Evolutionary conservation across 2,329 filamentous ascomycete species (phyloP).

Genomic region (Trichoderma endophyticum): DNA sequence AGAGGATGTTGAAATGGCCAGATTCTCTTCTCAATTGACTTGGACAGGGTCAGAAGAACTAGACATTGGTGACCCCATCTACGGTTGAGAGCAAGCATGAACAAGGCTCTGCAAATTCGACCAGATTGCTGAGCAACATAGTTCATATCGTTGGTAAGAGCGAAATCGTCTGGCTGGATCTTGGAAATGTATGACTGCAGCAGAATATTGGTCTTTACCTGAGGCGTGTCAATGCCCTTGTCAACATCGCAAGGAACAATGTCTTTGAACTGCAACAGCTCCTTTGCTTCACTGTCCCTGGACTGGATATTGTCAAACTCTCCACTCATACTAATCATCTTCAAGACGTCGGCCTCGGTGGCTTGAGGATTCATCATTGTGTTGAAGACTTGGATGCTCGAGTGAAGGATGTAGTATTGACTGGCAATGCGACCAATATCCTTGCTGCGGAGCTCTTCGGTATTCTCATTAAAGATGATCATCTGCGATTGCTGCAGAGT

Average conservation of each 20-base stretch:
- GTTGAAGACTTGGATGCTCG: slow-evolving; percentile 95
- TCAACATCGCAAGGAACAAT: slow-evolving; percentile 75
- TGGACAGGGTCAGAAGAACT: slow-evolving; percentile 85
- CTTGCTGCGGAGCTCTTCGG: slow-evolving; percentile 88
- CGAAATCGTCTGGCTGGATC: slow-evolving; percentile 87
- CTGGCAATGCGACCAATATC: slow-evolving; percentile 96
- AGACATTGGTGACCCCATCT: slow-evolving; percentile 95
- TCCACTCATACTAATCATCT: slow-evolving; percentile 96
- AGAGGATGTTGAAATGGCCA: slow-evolving; percentile 96
- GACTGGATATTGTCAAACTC: slow-evolving; percentile 98
- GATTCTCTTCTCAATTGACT: slow-evolving; percentile 93
- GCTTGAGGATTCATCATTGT: slow-evolving; percentile 83
- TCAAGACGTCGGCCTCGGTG: slow-evolving; percentile 86
- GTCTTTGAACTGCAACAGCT: slow-evolving; percentile 70
- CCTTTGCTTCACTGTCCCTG: slow-evolving; percentile 83
- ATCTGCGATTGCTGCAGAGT: slow-evolving; percentile 92
- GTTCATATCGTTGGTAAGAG: slow-evolving; percentile 83
- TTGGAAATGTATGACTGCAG: slow-evolving; percentile 92
- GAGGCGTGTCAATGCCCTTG: slow-evolving; percentile 65
- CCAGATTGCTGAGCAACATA: slow-evolving; percentile 96
- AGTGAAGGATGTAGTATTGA: slow-evolving; percentile 93
- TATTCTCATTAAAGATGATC: slow-evolving; percentile 97
- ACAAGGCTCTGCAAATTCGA: slow-evolving; percentile 88
- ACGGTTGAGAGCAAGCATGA: slow-evolving; percentile 95
- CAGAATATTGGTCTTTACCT: slow-evolving; percentile 93